Base-by-base conservation (phyloP, 2,329 filamentous ascomycete species). In the Stenocarpella maydis region DNA sequence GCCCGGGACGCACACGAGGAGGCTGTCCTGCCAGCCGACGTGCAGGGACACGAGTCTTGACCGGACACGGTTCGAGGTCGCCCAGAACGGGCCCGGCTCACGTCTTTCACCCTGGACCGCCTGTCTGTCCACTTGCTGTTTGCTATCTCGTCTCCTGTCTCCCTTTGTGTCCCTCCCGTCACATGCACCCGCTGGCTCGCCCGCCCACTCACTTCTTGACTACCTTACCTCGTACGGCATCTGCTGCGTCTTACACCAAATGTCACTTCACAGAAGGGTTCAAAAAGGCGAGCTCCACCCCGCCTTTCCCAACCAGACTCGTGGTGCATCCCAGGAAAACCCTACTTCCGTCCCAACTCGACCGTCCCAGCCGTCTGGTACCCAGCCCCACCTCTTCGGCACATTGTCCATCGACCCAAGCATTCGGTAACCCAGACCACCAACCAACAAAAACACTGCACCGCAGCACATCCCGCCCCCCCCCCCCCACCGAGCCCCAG, bases 321-420 rank as follows among this genome's bases (percentile, higher is more conserved):
- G 47, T 70, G 19, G 67, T 49, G 28, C 41, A 34, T 47, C 55
- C 34, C 61, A 52, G 54, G 26, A 58, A 66, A 49, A 47, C 67
- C 49, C 54, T 45, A 60, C 53, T 45, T 50, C 39, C 26, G 15
- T 47, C 63, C 50, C 49, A 45, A 34, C 49, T 39, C 64, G 15
- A 54, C 49, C 61, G 67, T 69, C 61, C 69, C 69, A 64, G 21
- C 69, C 21, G 45, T 58, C 61, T 71, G 69, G 67, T 66, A 67
- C 52, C 64, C 45, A 55, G 69, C 69, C 69, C 61, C 69, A 71
- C 67, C 61, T 47, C 61, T 54, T 69, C 67, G 69, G 67, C 69
- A 67, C 26, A 71, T 69, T 55, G 26, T 31, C 43, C 26, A 39
- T 60, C 49, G 67, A 58, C 49, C 69, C 69, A 71, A 66, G 37